Conservation (phyloP, 2,329 filamentous ascomycete species). For the Venturia pyrina region DNA sequence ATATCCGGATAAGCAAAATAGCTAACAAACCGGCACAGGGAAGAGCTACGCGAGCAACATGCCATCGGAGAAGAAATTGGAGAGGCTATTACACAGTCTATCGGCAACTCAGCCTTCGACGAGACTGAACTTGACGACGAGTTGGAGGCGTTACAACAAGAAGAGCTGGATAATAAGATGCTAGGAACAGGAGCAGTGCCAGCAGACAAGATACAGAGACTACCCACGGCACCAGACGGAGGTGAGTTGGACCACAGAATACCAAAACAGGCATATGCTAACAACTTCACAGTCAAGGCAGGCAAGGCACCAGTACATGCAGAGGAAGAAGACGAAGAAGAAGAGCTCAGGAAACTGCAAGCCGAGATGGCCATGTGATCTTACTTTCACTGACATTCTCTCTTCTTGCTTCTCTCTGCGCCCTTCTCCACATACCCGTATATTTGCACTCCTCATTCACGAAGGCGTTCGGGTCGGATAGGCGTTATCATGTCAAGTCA, state of each 20-base stretch:
- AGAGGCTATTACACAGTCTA: constrained; percentile 65
- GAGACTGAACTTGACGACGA: constrained; percentile 81
- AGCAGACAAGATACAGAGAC: constrained; percentile 61
- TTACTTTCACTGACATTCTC: neutral
- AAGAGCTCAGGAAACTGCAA: constrained; percentile 82
- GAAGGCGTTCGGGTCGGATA: constrained; percentile 1
- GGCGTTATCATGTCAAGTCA: constrained; percentile 4
- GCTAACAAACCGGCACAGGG: constrained; percentile 44
- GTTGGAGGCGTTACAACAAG: constrained; percentile 78
- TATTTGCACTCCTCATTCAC: constrained; percentile 3
- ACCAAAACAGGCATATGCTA: neutral
- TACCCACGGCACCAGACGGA: constrained; percentile 65
- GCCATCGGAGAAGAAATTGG: constrained; percentile 88
- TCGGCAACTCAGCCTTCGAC: constrained; percentile 62
- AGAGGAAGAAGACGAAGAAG: constrained; percentile 85
- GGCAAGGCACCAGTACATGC: constrained; percentile 34
- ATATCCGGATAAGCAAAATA: neutral
- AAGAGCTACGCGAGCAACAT: constrained; percentile 83
- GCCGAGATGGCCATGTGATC: constrained; percentile 90
- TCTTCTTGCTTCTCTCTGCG: neutral
- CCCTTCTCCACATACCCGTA: constrained; percentile 3
- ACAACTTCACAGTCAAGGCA: constrained; percentile 26
- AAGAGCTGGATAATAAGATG: constrained; percentile 89
- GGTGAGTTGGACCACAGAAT: constrained; percentile 40
- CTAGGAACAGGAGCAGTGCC: constrained; percentile 79